Evolutionary conservation across 2,329 filamentous ascomycete genomes (phyloP), one percentile per base, ranked within the genome.

Genomic region (Ceratocystis cubensis): DNA sequence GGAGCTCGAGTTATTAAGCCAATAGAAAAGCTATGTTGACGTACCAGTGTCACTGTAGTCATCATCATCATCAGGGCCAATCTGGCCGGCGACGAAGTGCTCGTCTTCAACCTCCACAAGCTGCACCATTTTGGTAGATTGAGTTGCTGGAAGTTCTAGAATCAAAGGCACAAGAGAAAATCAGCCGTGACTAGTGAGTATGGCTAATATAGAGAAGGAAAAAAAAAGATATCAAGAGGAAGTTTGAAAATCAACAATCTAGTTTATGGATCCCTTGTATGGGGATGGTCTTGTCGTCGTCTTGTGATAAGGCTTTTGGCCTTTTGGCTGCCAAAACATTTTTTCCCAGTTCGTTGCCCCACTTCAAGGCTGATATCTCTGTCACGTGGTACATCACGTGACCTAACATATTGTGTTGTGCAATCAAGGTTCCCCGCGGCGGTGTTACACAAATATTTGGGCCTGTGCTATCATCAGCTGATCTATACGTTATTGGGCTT

Each of bases 41-140:
- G 71, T 84, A 96, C 93, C 93, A 70, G 89, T 93, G 76, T 96
- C 93, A 71, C 89, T 94, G 81, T 89, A 96, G 80, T 96, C 93
- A 74, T 92, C 92, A 66, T 93, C 89, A 72, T 94, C 88, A 71
- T 91, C 87, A 68, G 86, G 84, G 67, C 84, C 81, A 69, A 85
- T 78, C 73, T 88, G 86, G 71, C 82, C 79, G 76, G 84, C 80
- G 78, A 88, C 82, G 81, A 96, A 96, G 78, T 95, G 89, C 83
- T 96, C 92, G 76, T 97, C 93, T 75, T 95, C 88, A 74, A 97
- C 93, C 82, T 97, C 93, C 75, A 91, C 89, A 75, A 97, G 89
- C 79, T 93, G 91, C 77, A 97, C 93, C 93, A 97, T 96, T 73
- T 77, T 86, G 78, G 37, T 41, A 67, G 25, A 62, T 25, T 33